These are phyloP conservation scores for Oryza glumipatula DNA, from an alignment of 176 grass and related monocot species.

Conservation along the genomic window DNA sequence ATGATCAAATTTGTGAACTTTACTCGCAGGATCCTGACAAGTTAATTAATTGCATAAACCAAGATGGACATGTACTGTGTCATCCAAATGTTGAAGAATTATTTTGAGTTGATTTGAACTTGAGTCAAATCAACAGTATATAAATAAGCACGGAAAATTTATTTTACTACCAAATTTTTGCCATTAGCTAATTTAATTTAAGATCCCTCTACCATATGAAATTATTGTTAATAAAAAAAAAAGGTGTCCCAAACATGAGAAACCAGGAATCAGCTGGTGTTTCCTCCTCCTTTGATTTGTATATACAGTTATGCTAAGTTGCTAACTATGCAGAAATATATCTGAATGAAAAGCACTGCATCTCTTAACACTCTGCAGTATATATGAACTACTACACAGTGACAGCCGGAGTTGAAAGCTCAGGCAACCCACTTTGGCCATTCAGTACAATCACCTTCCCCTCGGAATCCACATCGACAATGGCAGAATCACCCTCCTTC, in stretches of 20 bases:
- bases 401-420: constrained; percentile 52
- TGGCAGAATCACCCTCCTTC: constrained; percentile 78
- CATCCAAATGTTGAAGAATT: too few species aligned
- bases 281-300: not conserved
- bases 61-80: too few species aligned
- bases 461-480: constrained; percentile 81
- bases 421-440: constrained; percentile 53
- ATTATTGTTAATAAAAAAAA: too few species aligned
- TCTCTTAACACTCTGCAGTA: not conserved
- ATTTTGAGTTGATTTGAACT: too few species aligned
- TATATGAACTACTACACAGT: constrained; percentile 24
- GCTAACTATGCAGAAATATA: not conserved
- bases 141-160: too few species aligned
- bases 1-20: too few species aligned
- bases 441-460: constrained; percentile 73
- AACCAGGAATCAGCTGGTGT: not conserved
- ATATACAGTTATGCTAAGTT: not conserved
- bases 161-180: too few species aligned
- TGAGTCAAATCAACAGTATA: too few species aligned
- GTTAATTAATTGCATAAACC: too few species aligned
- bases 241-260: not conserved
- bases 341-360: not conserved
- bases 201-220: too few species aligned
- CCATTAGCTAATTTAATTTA: too few species aligned
- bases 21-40: too few species aligned